These are phyloP conservation scores for Saccharomyces mikatae DNA, from an alignment of 805 yeast species.

Conservation along the genomic window DNA sequence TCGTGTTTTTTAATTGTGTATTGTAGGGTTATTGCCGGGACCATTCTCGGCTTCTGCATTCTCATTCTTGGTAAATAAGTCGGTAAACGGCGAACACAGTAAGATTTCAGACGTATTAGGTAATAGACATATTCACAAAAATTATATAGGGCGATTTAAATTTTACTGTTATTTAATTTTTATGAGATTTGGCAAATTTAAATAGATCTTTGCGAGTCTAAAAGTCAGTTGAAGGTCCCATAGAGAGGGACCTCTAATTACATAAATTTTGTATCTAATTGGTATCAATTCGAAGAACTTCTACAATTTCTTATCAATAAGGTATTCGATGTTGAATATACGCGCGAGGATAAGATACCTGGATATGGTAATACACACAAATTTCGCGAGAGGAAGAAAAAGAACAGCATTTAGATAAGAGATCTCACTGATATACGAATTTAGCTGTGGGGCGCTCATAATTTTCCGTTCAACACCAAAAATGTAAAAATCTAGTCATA, in stretches of 20 bases:
- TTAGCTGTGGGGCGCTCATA: neutral
- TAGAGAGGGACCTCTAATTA: too few species aligned
- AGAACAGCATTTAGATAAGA: neutral
- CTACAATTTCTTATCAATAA: neutral
- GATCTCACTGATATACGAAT: neutral
- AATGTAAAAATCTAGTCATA: conserved; percentile 33
- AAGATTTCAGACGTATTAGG: too few species aligned
- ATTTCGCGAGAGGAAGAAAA: neutral
- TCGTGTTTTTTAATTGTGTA: neutral
- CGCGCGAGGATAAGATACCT: conserved; percentile 4
- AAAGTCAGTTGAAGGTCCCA: too few species aligned
- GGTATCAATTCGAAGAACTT: neutral
- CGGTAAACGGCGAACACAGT: too few species aligned
- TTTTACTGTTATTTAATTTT: too few species aligned
- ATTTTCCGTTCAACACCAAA: conserved; percentile 37
- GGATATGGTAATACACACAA: neutral
- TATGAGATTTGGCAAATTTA: too few species aligned
- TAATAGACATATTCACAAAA: too few species aligned
- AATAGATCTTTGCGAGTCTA: too few species aligned
- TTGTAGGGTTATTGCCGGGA: neutral
- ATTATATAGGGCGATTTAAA: too few species aligned
- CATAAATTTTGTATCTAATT: neutral
- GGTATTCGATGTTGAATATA: conserved; percentile 6
- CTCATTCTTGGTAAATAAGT: too few species aligned
- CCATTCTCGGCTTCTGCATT: too few species aligned